These are phyloP conservation scores for Aspergillus homomorphus DNA, from an alignment of 495 filamentous ascomycete genomes.

Conservation along the genomic window DNA sequence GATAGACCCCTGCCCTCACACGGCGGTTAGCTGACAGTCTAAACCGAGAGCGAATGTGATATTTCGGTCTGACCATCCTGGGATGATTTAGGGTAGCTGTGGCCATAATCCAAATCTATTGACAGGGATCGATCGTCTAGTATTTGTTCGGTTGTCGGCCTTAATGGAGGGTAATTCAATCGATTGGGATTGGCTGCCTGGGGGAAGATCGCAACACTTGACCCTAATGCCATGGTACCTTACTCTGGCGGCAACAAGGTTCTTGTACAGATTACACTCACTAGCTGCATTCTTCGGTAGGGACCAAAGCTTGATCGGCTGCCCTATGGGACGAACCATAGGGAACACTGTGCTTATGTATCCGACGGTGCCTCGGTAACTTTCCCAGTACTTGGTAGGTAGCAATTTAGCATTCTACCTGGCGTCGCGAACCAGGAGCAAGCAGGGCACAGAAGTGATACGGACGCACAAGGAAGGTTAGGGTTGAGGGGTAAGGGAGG, in stretches of 20 bases:
- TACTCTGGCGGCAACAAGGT: neutral
- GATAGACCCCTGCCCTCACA: neutral
- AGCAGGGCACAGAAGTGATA: too few species aligned
- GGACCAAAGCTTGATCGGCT: neutral
- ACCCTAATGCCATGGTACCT: neutral
- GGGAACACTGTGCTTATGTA: neutral
- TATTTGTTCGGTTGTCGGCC: neutral
- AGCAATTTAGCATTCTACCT: neutral
- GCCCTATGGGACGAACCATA: neutral
- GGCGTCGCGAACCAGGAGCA: neutral
- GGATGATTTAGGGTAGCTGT: neutral
- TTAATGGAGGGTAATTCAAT: neutral
- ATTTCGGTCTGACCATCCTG: neutral
- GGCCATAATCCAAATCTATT: neutral
- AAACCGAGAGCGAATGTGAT: neutral
- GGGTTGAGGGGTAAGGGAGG: too few species aligned
- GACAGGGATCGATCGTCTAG: neutral
- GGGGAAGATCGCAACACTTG: too few species aligned
- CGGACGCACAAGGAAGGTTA: too few species aligned
- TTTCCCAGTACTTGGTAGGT: neutral
- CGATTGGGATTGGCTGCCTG: too few species aligned
- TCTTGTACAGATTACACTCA: neutral
- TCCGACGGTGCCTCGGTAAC: neutral
- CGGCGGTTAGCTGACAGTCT: neutral
- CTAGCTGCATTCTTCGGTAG: neutral